Base-by-base conservation (phyloP, 2,329 filamentous ascomycete species). In the Thielaviopsis cerberus region DNA sequence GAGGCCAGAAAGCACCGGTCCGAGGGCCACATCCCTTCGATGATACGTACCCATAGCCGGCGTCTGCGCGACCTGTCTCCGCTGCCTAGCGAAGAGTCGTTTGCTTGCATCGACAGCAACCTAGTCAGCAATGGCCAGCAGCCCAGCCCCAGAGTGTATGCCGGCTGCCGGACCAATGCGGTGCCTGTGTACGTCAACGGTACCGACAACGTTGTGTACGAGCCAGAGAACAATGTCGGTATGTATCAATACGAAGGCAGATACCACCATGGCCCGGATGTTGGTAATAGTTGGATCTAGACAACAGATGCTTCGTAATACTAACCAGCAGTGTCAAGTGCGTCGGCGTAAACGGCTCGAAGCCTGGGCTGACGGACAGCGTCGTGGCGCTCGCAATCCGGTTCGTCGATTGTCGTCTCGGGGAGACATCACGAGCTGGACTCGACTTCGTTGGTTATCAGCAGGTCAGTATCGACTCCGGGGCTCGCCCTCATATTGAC, bases 61-160 rank as follows among this genome's bases (percentile, higher is more conserved):
- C 41, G 8, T n/a, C 22, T 48, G 17, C 41, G n/a, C 41, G 22
- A n/a, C 41, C 41, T 2, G 17, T 48, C 41, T 48, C n/a, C 41
- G 7, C 6, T 2, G 20, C 2, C n/a, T 8, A 48, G 41, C n/a
- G 41, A 22, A 2, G 41, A 4, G n/a, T 61, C 59, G 3, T 61
- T 61, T 55, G 53, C 55, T 4, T 61, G 59, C 37, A 24, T 61
- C 22, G 59, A 61, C n/a, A 61, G 59, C 20, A 53, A 58, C 55
- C 55, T 26, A 13, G 58, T 61, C 34, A 51, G 25, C 4, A 25
- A 24, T 4, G 58, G 58, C 20, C 17, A 26, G 4, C 25, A 57
- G 51, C 50, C 58, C 6, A 25, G 48, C 7, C 34, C 51, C 4
- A 13, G 20, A 15, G 25, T 57, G 10, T 60, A 57, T 26, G 20